These are phyloP conservation scores for Venturia aucupariae DNA, from an alignment of 2,329 filamentous ascomycete species.

Conservation along the genomic window DNA sequence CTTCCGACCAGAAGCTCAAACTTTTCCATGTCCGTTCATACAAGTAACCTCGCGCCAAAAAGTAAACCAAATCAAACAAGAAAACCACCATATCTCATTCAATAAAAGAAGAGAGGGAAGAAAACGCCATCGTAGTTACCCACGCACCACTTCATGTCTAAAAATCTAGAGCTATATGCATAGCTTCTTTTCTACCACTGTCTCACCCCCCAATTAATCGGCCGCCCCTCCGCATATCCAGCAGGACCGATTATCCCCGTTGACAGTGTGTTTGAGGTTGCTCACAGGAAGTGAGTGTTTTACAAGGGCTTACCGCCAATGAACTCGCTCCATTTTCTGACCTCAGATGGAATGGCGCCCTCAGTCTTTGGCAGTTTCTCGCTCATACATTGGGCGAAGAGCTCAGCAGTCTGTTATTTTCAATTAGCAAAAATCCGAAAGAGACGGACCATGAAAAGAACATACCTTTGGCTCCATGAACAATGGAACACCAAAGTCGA, in stretches of 20 bases:
- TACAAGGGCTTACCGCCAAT: conserved; percentile 77
- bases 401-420: conserved; percentile 66
- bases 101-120: not conserved
- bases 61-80: not conserved
- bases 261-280: not conserved
- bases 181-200: not conserved
- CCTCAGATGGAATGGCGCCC: conserved; percentile 74
- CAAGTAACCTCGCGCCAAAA: not conserved
- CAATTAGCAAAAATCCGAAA: not conserved
- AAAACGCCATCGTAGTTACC: not conserved
- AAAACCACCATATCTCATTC: not conserved
- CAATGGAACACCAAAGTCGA: conserved; percentile 93
- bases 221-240: conserved; percentile 8
- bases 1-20: not conserved
- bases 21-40: not conserved
- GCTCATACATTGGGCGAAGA: conserved; percentile 95
- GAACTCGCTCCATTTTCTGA: conserved; percentile 92
- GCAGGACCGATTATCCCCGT: conserved; percentile 7
- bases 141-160: not conserved
- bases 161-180: not conserved
- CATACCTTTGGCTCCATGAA: conserved; percentile 98
- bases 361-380: conserved; percentile 85
- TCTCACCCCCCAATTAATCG: not conserved
- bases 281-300: not conserved
- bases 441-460: conserved; percentile 16